These are phyloP conservation scores for Skeletonema marinoi DNA, from an alignment of 108 stramenopile genomes.

Conservation along the genomic window DNA sequence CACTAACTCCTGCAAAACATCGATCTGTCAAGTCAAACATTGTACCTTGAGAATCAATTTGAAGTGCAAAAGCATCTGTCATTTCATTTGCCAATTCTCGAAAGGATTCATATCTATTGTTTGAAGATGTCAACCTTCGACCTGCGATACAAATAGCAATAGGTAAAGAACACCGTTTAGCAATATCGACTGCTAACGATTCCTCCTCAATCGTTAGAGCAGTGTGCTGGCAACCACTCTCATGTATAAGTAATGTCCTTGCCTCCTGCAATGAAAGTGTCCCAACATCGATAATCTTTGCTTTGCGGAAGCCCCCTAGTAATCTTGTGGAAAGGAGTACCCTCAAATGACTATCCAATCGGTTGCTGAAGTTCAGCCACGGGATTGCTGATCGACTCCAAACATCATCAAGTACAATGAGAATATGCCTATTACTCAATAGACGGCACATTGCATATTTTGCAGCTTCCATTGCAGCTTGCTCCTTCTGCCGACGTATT, in stretches of 20 bases:
- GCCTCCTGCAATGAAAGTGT: background rate
- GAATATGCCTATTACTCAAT: background rate
- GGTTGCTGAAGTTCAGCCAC: background rate
- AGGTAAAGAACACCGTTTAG: background rate
- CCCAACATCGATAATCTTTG: background rate
- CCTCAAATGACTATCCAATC: background rate
- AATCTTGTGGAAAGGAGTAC: background rate
- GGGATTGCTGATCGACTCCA: background rate
- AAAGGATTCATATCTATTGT: background rate
- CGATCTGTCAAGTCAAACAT: background rate
- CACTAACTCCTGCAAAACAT: background rate
- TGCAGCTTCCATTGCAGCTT: background rate
- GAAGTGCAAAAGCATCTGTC: background rate
- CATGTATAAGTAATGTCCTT: background rate
- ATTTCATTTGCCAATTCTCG: background rate
- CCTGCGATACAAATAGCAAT: background rate
- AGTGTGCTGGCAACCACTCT: background rate
- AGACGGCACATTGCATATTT: background rate
- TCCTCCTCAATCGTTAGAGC: background rate
- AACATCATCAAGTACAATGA: background rate
- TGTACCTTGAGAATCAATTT: background rate
- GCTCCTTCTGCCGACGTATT: background rate
- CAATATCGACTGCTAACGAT: background rate
- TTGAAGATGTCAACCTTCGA: background rate
- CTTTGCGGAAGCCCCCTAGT: background rate